phyloP scores from a whole-genome alignment of 441 rosid species.

The Syzygium malaccense region DNA sequence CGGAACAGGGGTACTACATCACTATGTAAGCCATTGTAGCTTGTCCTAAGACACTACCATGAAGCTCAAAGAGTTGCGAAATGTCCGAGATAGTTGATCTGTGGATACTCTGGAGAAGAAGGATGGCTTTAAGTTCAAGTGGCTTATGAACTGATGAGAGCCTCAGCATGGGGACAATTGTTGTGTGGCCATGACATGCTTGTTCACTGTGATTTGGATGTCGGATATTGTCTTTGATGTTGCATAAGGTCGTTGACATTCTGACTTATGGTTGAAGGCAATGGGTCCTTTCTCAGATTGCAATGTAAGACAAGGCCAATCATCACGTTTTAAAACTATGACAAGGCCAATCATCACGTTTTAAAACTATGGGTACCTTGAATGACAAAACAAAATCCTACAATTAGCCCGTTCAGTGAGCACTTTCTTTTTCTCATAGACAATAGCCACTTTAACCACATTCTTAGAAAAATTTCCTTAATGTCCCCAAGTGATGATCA shows the following conservation, averaged over 20 bases:
- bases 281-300: neutral
- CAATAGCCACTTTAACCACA: neutral
- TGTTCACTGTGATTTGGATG: neutral
- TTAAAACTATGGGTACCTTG: neutral
- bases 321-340: neutral
- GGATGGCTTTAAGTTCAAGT: neutral
- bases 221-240: neutral
- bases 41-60: neutral
- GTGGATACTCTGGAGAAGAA: neutral
- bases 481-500: neutral
- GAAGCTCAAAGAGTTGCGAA: neutral
- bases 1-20: neutral
- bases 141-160: neutral
- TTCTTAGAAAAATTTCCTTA: neutral
- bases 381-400: neutral
- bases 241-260: neutral
- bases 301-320: neutral
- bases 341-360: neutral
- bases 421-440: neutral
- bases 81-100: neutral
- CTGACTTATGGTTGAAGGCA: neutral
- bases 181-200: neutral
- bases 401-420: neutral
- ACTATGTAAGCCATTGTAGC: neutral
- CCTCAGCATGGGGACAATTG: neutral